Conservation (phyloP, 2,329 filamentous ascomycete genomes). For the Ceratocystis destructans region DNA sequence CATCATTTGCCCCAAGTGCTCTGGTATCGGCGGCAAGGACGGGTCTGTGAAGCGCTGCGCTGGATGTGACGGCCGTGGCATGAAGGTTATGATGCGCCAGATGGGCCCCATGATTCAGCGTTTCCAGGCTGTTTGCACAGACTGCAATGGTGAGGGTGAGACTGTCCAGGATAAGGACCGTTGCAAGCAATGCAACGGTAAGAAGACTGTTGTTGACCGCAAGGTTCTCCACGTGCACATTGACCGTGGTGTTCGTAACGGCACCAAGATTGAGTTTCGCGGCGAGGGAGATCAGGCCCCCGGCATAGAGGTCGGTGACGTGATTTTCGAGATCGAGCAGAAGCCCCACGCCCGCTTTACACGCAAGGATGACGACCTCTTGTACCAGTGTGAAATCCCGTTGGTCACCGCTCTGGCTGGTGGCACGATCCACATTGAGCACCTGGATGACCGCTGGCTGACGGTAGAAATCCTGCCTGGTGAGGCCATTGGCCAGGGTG, state of each 20-base stretch:
- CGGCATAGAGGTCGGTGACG: conserved; percentile 84
- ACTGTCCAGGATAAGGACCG: conserved; percentile 93
- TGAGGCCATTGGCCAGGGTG: conserved; percentile 86
- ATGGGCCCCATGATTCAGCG: conserved; percentile 99
- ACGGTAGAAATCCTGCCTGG: conserved; percentile 84
- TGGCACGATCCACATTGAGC: conserved; percentile 82
- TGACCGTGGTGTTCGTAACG: conserved; percentile 82
- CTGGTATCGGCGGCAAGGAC: conserved; percentile 90
- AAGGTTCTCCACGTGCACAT: conserved; percentile 98
- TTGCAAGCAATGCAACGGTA: conserved; percentile 91
- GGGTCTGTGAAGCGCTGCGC: conserved; percentile 89
- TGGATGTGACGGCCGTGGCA: conserved; percentile 84
- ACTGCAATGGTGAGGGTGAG: conserved; percentile 96
- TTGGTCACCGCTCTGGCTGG: conserved; percentile 88
- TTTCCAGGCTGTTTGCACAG: conserved; percentile 97
- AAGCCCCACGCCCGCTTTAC: conserved; percentile 96
- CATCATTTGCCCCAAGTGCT: conserved; percentile 89
- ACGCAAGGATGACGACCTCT: conserved; percentile 87
- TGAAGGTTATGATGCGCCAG: conserved; percentile 99
- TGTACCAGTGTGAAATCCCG: conserved; percentile 91
- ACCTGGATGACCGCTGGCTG: conserved; percentile 94
- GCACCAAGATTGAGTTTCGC: conserved; percentile 92
- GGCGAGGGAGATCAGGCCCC: conserved; percentile 95
- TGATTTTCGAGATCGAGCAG: conserved; percentile 97
- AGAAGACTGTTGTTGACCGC: conserved; percentile 95